These are phyloP conservation scores for Ramalina peruviana DNA, from an alignment of 495 filamentous ascomycete species.

Conservation along the genomic window DNA sequence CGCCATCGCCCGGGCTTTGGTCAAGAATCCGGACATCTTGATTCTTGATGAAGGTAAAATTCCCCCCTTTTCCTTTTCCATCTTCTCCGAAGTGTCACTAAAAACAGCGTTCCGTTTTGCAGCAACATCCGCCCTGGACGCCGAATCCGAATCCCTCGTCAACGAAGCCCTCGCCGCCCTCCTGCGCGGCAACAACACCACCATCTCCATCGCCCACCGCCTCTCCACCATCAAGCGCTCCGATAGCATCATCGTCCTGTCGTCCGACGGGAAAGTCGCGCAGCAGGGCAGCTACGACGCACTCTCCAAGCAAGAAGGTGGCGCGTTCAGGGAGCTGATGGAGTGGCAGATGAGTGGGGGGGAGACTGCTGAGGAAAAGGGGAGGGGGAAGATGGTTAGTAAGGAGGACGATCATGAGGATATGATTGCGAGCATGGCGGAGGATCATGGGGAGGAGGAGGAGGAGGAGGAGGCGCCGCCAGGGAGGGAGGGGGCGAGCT, in stretches of 20 bases:
- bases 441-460: slow-evolving; percentile 7
- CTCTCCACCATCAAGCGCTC: slow-evolving; percentile 91
- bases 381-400: slow-evolving; percentile 19
- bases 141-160: slow-evolving; percentile 93
- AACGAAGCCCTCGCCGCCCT: slow-evolving; percentile 74
- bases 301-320: slow-evolving; percentile 53
- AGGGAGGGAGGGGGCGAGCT: too few relatives aligned
- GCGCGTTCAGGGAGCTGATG: slow-evolving; percentile 89
- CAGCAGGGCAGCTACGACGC: slow-evolving; percentile 75
- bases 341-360: slow-evolving; percentile 96
- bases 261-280: slow-evolving; percentile 70
- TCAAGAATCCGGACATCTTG: slow-evolving; percentile 92
- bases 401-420: slow-evolving; percentile 9
- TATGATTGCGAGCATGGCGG: slow-evolving; percentile 3
- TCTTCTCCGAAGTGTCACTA: background rate
- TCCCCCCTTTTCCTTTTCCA: background rate
- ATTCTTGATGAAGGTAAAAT: slow-evolving; percentile 64
- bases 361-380: slow-evolving; percentile 31
- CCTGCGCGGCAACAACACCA: slow-evolving; percentile 76
- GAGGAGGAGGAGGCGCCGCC: background rate
- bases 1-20: slow-evolving; percentile 84
- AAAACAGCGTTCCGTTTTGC: too few relatives aligned
- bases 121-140: slow-evolving; percentile 82
- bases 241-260: slow-evolving; percentile 82
- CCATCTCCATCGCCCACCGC: slow-evolving; percentile 91